Evolutionary conservation across 202 grass and related monocot species (phyloP).

Genomic region (Bolboschoenoplectus hybrid): DNA sequence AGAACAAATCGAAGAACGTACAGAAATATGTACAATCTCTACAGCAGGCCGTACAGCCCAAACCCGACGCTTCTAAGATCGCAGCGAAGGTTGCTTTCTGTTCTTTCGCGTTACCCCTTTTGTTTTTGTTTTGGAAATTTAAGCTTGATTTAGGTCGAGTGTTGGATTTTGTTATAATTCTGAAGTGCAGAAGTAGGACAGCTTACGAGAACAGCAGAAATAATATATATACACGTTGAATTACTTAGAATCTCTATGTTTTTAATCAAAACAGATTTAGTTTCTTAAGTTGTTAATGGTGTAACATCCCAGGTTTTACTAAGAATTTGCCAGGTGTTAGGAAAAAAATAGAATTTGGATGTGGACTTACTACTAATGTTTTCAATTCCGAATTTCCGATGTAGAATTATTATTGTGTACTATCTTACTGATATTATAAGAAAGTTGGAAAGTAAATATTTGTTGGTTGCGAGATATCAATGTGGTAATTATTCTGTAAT

Average conservation of each 20-base stretch:
- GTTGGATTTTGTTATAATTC: neutral
- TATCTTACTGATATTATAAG: neutral
- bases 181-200: neutral
- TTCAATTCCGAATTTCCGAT: neutral
- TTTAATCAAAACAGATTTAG: neutral
- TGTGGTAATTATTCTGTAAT: slow-evolving; percentile 2
- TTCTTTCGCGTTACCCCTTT: neutral
- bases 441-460: neutral
- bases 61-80: slow-evolving; percentile 68
- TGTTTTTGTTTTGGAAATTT: neutral
- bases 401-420: neutral
- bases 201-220: neutral
- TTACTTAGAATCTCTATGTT: neutral
- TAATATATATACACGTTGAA: neutral
- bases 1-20: slow-evolving; percentile 99
- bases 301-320: neutral
- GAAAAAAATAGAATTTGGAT: neutral
- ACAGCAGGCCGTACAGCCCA: slow-evolving; percentile 74
- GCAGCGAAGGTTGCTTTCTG: slow-evolving; percentile 57
- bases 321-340: neutral
- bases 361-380: neutral
- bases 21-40: slow-evolving; percentile 95
- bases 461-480: neutral
- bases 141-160: neutral
- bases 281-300: neutral